Base-by-base conservation (phyloP, 1,284 basidiomycete genomes). In the Trametes polyzona region DNA sequence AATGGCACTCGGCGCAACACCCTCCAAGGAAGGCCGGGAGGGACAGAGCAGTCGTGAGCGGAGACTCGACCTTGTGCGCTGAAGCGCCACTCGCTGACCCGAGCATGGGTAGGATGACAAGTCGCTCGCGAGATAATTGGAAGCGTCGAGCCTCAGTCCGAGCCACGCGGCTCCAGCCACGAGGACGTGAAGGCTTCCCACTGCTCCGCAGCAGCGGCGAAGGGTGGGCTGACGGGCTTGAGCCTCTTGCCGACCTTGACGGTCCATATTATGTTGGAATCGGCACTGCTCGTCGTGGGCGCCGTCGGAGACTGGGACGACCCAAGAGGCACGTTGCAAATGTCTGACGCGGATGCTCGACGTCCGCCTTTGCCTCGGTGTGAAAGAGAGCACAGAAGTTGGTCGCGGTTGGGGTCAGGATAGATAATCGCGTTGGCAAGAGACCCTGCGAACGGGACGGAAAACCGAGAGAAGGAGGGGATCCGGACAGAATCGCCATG, bases 21-120 rank as follows among this genome's bases (percentile, higher is more conserved):
- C 14, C 8, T 21, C 23, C 36, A 7, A 39, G 17, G 17, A 21
- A n/a, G n/a, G n/a, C n/a, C n/a, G n/a, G n/a, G n/a, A n/a, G 8
- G 5, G 36, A 39, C 19, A 39, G 12, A 8, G 36, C 17, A 10
- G 10, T 21, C 5, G 36, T 17, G 6, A 9, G 36, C 17, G 9
- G 19, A 9, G 17, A 39, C 3, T 19, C 6, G 17, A 39, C 36
- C 36, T 39, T 39, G 17, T 3, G n/a, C 37, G 8, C 37, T 40
- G 37, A 16, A 33, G 10, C 37, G 41, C 1, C 19, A 40, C 11
- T 14, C 27, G 9, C n/a, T n/a, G n/a, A n/a, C n/a, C n/a, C n/a
- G 36, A 32, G 27, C 17, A 41, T 2, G 48, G 41, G 19, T 40
- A 41, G 48, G 41, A 50, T 12, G 48, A 50, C 27, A 39, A 50